Base-by-base conservation (phyloP, 345 rosid genomes). In the Eucalyptus victrix region DNA sequence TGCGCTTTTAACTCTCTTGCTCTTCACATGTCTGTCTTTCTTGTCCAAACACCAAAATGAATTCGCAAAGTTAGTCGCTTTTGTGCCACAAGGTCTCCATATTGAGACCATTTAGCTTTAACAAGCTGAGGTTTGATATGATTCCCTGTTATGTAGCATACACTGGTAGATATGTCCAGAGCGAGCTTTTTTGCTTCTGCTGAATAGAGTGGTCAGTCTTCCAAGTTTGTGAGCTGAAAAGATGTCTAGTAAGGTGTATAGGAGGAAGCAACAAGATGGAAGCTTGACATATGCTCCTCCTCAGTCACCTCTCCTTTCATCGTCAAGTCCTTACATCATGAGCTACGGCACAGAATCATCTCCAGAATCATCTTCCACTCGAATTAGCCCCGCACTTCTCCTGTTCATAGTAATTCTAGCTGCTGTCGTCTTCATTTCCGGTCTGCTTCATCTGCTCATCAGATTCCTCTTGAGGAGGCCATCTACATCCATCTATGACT, bases 391-490 rank as follows among this genome's bases (percentile, higher is more conserved):
- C 12, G 88, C 90, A 44, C 88, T 95, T 88, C 95, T 95, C 54
- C 92, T 95, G 80, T 91, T 88, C 14, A 93, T 95, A 49, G 92
- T 93, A 15, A 91, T 93, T 91, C 86, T 95, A 85, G 96, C 96
- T 87, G 92, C 89, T 45, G 80, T 94, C 89, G 90, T 95, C 92
- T 93, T 95, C 89, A 44, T 95, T 45, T 93, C 92, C 45, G 95
- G 96, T 88, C 90, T 95, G 56, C 92, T 96, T 89, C 97, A 95
- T 88, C 91, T 96, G 89, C 94, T 96, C 30, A 83, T 93, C 81
- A 95, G 97, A 91, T 93, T 89, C 90, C 90, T 95, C 88, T 69
- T 49, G 85, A 93, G 92, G 90, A 91, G 53, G 80, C 90, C 93
- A 54, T 92, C 94, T 53, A 91, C 93, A 67, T 90, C 93, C 69